Percentiles rank a stretch among this genome's conserved stretches.
Evolutionary conservation across 768 basidiomycete genomes (phyloP).

Genomic region (Collybia mongolica): DNA sequence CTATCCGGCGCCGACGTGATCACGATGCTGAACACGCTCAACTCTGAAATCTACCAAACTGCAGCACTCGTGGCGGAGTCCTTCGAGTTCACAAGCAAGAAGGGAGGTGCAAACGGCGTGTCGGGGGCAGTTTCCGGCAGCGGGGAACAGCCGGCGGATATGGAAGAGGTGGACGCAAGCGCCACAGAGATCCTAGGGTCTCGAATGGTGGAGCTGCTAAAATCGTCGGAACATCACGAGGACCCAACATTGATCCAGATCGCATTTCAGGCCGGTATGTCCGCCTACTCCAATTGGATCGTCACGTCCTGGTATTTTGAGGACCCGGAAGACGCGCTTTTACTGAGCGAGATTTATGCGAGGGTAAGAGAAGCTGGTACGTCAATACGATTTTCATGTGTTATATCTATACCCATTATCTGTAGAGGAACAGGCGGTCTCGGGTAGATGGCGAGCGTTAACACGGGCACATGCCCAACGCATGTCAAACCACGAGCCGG

Average conservation of each 20-base stretch:
- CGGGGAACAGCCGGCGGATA: constrained; percentile 13
- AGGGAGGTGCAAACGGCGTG: not conserved
- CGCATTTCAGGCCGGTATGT: constrained; percentile 43
- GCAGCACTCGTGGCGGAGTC: constrained; percentile 46
- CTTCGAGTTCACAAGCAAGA: constrained; percentile 23
- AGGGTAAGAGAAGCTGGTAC: constrained; percentile 33
- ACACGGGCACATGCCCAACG: constrained; percentile 27
- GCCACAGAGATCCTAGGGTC: constrained; percentile 26
- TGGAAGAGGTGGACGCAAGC: constrained; percentile 24
- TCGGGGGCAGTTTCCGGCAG: not conserved
- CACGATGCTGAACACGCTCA: constrained; percentile 40
- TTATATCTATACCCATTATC: not conserved
- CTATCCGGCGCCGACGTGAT: constrained; percentile 44
- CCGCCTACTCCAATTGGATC: constrained; percentile 49
- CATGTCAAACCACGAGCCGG: constrained; percentile 24
- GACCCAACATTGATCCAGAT: constrained; percentile 42
- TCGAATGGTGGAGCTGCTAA: constrained; percentile 38
- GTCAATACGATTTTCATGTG: constrained; percentile 3
- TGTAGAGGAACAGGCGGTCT: constrained; percentile 41
- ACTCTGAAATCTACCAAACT: constrained; percentile 46
- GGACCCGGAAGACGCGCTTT: constrained; percentile 43
- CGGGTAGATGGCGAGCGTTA: constrained; percentile 43
- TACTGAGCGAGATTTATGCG: constrained; percentile 34
- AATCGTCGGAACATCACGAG: constrained; percentile 33
- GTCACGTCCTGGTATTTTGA: constrained; percentile 51